Evolutionary conservation across 805 yeast species (phyloP).

Genomic region (Wickerhamiella kurtzmanii): DNA sequence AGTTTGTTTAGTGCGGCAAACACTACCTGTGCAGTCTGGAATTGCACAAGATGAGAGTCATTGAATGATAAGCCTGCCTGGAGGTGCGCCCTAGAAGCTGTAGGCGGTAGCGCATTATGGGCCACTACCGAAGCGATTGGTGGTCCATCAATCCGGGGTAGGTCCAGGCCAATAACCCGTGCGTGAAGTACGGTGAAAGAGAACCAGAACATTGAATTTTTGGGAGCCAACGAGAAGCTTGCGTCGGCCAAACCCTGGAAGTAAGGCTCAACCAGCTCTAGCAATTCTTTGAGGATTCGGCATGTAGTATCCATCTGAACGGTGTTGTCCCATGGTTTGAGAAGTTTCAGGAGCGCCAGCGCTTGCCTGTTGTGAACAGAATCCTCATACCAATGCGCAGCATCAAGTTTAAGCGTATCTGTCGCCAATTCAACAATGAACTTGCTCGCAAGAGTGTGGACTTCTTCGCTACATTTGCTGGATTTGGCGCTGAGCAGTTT

Average conservation of each 20-base stretch:
- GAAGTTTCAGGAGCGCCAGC: slow-evolving; percentile 43
- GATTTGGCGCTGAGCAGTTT: slow-evolving; percentile 35
- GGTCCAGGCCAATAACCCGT: slow-evolving; percentile 35
- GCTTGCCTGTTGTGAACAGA: slow-evolving; percentile 53
- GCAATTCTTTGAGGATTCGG: slow-evolving; percentile 37
- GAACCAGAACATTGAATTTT: slow-evolving; percentile 68
- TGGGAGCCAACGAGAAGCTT: slow-evolving; percentile 52
- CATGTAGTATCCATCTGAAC: slow-evolving; percentile 44
- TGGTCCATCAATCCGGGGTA: slow-evolving; percentile 22
- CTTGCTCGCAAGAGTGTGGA: background rate
- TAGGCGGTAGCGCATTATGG: slow-evolving; percentile 43
- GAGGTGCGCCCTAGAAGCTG: slow-evolving; percentile 45
- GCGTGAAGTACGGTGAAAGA: slow-evolving; percentile 53
- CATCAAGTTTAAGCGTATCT: slow-evolving; percentile 25
- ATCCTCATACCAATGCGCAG: slow-evolving; percentile 9
- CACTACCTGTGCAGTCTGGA: slow-evolving; percentile 49
- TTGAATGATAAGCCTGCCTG: slow-evolving; percentile 41
- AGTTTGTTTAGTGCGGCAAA: slow-evolving; percentile 42
- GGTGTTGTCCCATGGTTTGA: slow-evolving; percentile 74
- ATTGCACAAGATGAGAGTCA: slow-evolving; percentile 41
- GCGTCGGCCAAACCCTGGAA: slow-evolving; percentile 15
- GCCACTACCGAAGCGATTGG: slow-evolving; percentile 34
- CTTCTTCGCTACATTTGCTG: slow-evolving; percentile 6
- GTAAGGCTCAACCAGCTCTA: slow-evolving; percentile 67
- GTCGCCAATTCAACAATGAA: background rate